Evolutionary conservation across 805 yeast genomes (phyloP).

Genomic region (Kodamaea sagamina): DNA sequence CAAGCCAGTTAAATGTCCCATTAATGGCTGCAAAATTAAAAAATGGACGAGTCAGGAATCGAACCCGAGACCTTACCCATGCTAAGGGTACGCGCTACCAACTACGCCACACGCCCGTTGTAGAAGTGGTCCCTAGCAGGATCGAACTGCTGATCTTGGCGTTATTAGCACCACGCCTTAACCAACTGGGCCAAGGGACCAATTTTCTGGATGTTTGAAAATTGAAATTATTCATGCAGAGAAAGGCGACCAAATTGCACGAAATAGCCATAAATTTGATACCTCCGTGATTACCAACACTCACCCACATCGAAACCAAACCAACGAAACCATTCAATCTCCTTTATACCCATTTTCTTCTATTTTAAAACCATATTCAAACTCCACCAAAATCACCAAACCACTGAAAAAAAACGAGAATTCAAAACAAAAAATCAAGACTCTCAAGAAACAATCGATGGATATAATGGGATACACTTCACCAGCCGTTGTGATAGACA

Average conservation of each 20-base stretch:
- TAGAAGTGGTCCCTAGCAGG: slow-evolving; percentile 31
- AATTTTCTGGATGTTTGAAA: neutral
- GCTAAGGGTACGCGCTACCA: slow-evolving; percentile 84
- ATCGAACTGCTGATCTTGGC: slow-evolving; percentile 54
- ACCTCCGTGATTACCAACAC: too few species aligned
- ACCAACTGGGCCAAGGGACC: slow-evolving; percentile 62
- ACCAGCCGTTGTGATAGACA: slow-evolving; percentile 71
- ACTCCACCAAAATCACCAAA: neutral
- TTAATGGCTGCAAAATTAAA: too few species aligned
- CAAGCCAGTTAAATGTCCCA: too few species aligned
- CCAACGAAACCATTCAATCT: too few species aligned
- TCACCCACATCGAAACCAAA: too few species aligned
- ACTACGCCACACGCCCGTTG: slow-evolving; percentile 71
- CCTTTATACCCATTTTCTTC: too few species aligned
- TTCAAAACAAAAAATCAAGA: slow-evolving; percentile 4
- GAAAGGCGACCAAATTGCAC: neutral
- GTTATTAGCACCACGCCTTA: slow-evolving; percentile 62
- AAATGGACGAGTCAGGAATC: slow-evolving; percentile 73
- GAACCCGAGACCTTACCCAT: slow-evolving; percentile 80
- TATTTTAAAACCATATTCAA: too few species aligned
- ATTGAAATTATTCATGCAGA: neutral
- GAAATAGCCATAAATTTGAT: too few species aligned
- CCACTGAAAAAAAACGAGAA: slow-evolving; percentile 3
- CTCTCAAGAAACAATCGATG: neutral
- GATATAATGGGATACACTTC: slow-evolving; percentile 33